Conservation (phyloP, 1,284 basidiomycete species). For the Fistulina hepatica region DNA sequence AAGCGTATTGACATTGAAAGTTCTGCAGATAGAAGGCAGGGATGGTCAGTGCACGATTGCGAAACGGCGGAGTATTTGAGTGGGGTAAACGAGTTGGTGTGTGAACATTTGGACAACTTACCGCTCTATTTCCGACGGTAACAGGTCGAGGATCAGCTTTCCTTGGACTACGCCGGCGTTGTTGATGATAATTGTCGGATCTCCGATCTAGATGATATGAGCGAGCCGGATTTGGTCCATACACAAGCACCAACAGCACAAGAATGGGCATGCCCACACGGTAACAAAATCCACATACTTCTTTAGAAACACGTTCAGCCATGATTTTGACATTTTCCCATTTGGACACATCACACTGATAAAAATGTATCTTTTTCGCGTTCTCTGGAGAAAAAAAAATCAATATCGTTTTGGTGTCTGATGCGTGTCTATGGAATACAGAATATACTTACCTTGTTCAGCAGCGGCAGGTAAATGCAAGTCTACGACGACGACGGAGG, state of each 20-base stretch:
- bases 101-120: too few species aligned
- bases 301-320: constrained; percentile 60
- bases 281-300: constrained; percentile 39
- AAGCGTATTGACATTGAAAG: constrained; percentile 82
- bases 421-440: constrained; percentile 3
- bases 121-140: constrained; percentile 70
- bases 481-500: constrained; percentile 80
- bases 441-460: constrained; percentile 51
- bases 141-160: constrained; percentile 73
- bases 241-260: neutral
- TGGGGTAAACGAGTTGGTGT: too few species aligned
- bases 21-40: constrained; percentile 36
- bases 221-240: neutral
- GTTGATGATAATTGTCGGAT: constrained; percentile 86
- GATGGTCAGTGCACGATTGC: constrained; percentile 3
- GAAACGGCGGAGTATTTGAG: neutral
- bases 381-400: neutral
- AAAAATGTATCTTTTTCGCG: constrained; percentile 69
- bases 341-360: constrained; percentile 84
- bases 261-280: neutral
- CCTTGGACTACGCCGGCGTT: constrained; percentile 95
- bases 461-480: constrained; percentile 63
- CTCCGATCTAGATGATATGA: constrained; percentile 51
- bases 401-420: too few species aligned
- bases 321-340: constrained; percentile 70